A percentile compares a stretch with the other conserved stretches of the same genome.
phyloP scores from a whole-genome alignment of 2,329 filamentous ascomycete genomes.

The Colletotrichum sp. region DNA sequence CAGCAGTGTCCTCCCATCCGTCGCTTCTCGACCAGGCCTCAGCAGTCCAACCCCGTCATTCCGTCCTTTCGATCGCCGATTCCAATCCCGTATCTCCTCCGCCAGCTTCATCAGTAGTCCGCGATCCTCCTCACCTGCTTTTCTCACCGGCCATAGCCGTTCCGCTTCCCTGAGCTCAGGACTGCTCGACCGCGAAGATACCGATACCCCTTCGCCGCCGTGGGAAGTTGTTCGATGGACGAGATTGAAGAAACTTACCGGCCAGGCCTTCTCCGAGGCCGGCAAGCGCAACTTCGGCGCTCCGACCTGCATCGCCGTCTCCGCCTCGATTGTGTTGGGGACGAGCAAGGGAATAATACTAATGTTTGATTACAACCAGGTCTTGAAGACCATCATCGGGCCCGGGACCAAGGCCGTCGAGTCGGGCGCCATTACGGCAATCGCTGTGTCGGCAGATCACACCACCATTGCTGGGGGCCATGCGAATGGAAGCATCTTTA shows the following conservation, averaged over 20 bases:
- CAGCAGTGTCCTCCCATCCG: conserved; percentile 75
- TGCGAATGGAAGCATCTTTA: conserved; percentile 90
- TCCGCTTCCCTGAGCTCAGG: conserved; percentile 81
- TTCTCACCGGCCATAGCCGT: conserved; percentile 78
- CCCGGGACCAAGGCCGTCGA: conserved; percentile 94
- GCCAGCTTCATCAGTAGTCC: conserved; percentile 62
- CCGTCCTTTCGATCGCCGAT: conserved; percentile 92
- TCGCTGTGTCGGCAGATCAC: conserved; percentile 93
- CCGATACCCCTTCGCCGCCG: conserved; percentile 77
- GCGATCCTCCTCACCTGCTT: conserved; percentile 78
- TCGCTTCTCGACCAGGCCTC: conserved; percentile 69
- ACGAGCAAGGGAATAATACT: conserved; percentile 94
- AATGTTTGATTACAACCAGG: conserved; percentile 97
- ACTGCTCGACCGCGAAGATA: conserved; percentile 66
- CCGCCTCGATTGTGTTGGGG: conserved; percentile 86
- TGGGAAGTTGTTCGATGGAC: conserved; percentile 99
- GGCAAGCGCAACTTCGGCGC: conserved; percentile 92
- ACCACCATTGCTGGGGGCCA: conserved; percentile 91
- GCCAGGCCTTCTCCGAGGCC: conserved; percentile 89
- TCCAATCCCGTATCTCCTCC: conserved; percentile 82
- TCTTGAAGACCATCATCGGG: conserved; percentile 90
- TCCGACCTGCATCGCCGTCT: conserved; percentile 88
- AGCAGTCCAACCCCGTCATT: conserved; percentile 81
- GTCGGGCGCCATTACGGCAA: conserved; percentile 83
- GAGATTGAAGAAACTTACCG: conserved; percentile 85